A percentile compares a stretch with the other conserved stretches of the same genome.
Conservation (phyloP, 345 rosid genomes). For the Boechera stricta region DNA sequence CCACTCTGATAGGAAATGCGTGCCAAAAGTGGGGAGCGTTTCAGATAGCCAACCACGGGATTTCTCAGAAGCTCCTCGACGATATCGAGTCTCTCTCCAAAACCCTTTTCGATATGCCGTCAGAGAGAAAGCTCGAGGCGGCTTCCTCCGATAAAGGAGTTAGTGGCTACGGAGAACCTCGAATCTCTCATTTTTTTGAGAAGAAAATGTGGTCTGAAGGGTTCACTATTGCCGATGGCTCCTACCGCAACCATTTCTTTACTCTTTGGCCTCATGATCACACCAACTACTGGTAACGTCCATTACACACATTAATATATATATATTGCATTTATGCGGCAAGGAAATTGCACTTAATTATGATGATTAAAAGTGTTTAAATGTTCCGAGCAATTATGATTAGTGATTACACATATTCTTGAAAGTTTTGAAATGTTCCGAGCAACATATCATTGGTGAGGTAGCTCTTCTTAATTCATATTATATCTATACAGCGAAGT, state of each 20-base stretch:
- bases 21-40: conserved; percentile 84
- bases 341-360: no score
- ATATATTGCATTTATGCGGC: not conserved
- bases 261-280: conserved; percentile 82
- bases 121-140: conserved; percentile 70
- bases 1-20: conserved; percentile 63
- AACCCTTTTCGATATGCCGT: conserved; percentile 66
- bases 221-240: conserved; percentile 67
- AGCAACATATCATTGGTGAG: no score
- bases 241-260: conserved; percentile 70
- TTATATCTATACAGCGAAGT: no score
- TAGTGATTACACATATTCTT: no score
- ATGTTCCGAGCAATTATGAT: no score
- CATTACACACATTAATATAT: not conserved
- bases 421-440: no score
- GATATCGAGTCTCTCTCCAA: conserved; percentile 52
- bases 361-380: no score
- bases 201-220: conserved; percentile 98
- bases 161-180: conserved; percentile 77
- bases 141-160: conserved; percentile 64
- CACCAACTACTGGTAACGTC: conserved; percentile 65
- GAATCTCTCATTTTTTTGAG: conserved; percentile 72
- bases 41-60: conserved; percentile 75
- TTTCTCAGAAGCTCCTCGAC: conserved; percentile 55
- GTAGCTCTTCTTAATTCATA: no score